A percentile compares a stretch with the other conserved stretches of the same genome.
Conservation (phyloP, 176 grass and related monocot species). For the Aegilops speltoides region DNA sequence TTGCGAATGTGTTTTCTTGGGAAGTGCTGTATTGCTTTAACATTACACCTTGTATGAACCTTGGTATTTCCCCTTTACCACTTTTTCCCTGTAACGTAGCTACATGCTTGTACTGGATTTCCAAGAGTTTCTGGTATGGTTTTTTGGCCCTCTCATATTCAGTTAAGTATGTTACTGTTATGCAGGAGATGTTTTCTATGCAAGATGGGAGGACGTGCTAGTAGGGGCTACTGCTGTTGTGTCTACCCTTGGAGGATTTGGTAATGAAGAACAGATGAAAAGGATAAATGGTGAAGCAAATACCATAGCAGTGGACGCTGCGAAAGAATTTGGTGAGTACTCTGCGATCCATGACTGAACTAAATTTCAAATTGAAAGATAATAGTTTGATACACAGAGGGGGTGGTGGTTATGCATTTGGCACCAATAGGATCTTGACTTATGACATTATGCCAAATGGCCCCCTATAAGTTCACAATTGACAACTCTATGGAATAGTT, state of each 20-base stretch:
- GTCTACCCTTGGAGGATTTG: conserved; percentile 92
- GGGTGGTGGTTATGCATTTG: not conserved
- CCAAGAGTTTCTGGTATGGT: not conserved
- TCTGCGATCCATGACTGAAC: not conserved
- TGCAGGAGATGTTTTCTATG: conserved; percentile 90
- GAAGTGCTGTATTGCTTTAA: not conserved
- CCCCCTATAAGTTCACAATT: not conserved
- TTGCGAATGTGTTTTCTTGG: not conserved
- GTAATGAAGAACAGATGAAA: conserved; percentile 98
- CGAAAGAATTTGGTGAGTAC: conserved; percentile 78
- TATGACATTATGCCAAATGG: not conserved
- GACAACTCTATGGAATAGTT: not conserved
- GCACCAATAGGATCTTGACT: not conserved
- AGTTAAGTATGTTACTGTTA: conserved; percentile 15
- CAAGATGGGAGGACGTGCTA: conserved; percentile 86
- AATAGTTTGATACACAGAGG: no score
- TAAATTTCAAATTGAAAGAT: not conserved
- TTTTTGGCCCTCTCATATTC: conserved; percentile 2
- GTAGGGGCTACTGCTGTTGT: conserved; percentile 81
- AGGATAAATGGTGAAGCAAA: conserved; percentile 95
- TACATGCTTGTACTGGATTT: not conserved
- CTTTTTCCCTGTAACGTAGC: not conserved
- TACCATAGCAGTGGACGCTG: conserved; percentile 64
- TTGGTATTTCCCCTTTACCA: not conserved
- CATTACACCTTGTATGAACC: not conserved